Percentiles rank a stretch among this genome's conserved stretches.
Evolutionary conservation across 352 stramenopile genomes (phyloP).

Genomic region (Phytopythium mirpurense): DNA sequence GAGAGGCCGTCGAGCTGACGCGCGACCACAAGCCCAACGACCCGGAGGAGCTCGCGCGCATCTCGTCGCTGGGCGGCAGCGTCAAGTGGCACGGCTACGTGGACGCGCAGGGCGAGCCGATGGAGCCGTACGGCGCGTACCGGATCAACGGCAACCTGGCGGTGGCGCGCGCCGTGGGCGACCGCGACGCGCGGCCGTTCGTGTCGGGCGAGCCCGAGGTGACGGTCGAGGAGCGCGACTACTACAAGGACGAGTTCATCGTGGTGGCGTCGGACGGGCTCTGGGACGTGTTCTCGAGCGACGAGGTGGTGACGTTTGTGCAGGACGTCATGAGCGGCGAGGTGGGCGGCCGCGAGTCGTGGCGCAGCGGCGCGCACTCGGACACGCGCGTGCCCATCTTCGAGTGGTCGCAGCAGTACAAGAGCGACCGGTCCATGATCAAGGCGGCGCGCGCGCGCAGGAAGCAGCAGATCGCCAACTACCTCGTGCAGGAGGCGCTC

Average conservation of each 20-base stretch:
- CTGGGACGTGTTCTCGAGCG: slow-evolving; percentile 92
- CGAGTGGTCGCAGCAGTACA: slow-evolving; percentile 90
- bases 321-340: slow-evolving; percentile 84
- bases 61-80: slow-evolving; percentile 73
- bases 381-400: slow-evolving; percentile 85
- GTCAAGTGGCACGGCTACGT: slow-evolving; percentile 90
- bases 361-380: slow-evolving; percentile 72
- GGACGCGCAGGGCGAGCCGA: slow-evolving; percentile 73
- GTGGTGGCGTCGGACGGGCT: slow-evolving; percentile 91
- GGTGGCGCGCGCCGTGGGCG: slow-evolving; percentile 87
- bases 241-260: slow-evolving; percentile 88
- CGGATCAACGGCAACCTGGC: slow-evolving; percentile 92
- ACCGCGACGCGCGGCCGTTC: slow-evolving; percentile 84
- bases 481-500: slow-evolving; percentile 89
- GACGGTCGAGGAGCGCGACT: slow-evolving; percentile 65
- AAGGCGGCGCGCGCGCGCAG: slow-evolving; percentile 79
- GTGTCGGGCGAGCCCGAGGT: slow-evolving; percentile 83
- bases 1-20: slow-evolving; percentile 70
- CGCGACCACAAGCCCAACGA: slow-evolving; percentile 90
- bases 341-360: slow-evolving; percentile 70
- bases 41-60: slow-evolving; percentile 55
- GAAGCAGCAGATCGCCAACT: slow-evolving; percentile 90
- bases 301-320: slow-evolving; percentile 90
- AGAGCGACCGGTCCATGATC: slow-evolving; percentile 87
- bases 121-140: slow-evolving; percentile 89